Base-by-base conservation (phyloP, 73 alveolate species). In the Blepharisma stoltei region DNA sequence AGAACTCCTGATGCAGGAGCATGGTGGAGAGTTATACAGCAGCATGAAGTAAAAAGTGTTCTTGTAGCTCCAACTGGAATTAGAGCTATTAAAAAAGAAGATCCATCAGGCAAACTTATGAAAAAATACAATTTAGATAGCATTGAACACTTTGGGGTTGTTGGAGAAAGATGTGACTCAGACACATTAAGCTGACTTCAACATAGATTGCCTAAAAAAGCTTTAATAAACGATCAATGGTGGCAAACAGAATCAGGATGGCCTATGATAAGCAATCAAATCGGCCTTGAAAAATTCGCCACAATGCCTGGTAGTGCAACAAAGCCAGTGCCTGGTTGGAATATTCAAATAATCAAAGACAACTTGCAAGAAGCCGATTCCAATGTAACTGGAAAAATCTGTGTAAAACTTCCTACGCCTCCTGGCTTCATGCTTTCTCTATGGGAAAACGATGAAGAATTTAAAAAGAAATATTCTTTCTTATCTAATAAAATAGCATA, bases 1-100 rank as follows among this genome's bases (percentile, higher is more conserved):
- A 94, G 67, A 52, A 76, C 96, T 7, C 98, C 98, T 7, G 95
- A 94, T 76, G 98, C 99, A 21, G 99, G 99, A 7, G 92, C 97
- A 23, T 90, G 91, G 21, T 93, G 97, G 96, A 88, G 95, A 69
- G 81, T 97, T 14, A 90, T 92, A n/a, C 90, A 83, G 55, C 91
- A 96, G 81, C 88, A 90, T 85, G 90, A 97, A 76, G 98, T 94
- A 6, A 89, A 93, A 69, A 80, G 97, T 45, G 78, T 97, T 67
- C 96, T 95, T 79, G 86, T 97, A 4, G 99, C 99, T 1, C 99
- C 99, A 5, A 97, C 99, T 21, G 99, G 99, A 20, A 90, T 97
- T 75, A 91, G 99, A 70, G 97, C 98, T 25, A 87, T 97, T 52
- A 97, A 97, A 80, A 91, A 94, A 68, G 98, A 89, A 76, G 99